These are phyloP conservation scores for Turritis glabra DNA, from an alignment of 345 rosid species.

Conservation along the genomic window DNA sequence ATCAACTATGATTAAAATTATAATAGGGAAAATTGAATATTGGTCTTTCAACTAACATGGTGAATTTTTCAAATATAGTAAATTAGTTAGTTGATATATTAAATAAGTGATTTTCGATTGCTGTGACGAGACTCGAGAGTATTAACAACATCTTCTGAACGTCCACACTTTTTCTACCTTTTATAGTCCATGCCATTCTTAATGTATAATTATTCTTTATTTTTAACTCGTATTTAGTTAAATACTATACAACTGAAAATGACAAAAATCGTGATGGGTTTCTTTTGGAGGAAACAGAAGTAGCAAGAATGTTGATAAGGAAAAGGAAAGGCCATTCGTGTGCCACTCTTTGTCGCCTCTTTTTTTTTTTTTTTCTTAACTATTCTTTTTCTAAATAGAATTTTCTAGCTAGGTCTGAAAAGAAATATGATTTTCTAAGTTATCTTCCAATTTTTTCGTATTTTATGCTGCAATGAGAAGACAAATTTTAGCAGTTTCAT, in stretches of 20 bases:
- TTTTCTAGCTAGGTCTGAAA: not conserved
- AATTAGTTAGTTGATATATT: too few species aligned
- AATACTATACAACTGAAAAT: not conserved
- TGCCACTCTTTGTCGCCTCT: conserved; percentile 33
- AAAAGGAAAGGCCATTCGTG: conserved; percentile 30
- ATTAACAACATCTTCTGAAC: too few species aligned
- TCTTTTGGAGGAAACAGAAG: conserved; percentile 27
- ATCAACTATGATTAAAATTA: too few species aligned
- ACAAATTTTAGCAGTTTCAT: not conserved
- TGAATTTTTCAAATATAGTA: too few species aligned
- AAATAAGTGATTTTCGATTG: too few species aligned
- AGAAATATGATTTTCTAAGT: not conserved
- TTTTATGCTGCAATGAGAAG: not conserved
- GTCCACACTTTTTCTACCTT: not conserved
- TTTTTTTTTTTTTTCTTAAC: not conserved
- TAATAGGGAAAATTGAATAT: too few species aligned
- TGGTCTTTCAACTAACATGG: too few species aligned
- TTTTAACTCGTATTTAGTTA: not conserved
- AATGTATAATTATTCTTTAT: not conserved
- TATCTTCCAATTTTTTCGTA: not conserved
- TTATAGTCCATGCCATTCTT: not conserved
- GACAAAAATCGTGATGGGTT: conserved; percentile 25
- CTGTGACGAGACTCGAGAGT: too few species aligned
- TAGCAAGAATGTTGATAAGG: conserved; percentile 12
- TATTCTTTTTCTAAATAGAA: not conserved